phyloP scores from a whole-genome alignment of 106 monocot genomes.

The Phalaenopsis aphrodite region DNA sequence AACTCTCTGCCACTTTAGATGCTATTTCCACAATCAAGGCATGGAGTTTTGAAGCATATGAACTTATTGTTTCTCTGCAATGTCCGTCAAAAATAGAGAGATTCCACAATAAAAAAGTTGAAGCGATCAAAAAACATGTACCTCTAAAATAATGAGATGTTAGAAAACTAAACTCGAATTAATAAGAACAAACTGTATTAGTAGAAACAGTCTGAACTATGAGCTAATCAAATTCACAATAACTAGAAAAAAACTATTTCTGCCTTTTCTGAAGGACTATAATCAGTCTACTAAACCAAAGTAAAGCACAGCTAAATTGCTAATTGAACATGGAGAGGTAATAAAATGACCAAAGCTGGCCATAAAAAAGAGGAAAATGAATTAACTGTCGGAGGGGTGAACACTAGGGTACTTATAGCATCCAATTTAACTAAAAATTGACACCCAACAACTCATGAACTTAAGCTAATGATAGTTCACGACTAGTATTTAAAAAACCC shows the following conservation, averaged over 20 bases:
- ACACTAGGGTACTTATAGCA: too few relatives aligned
- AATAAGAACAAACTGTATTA: neutral
- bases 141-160: neutral
- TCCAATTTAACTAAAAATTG: too few relatives aligned
- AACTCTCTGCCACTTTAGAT: constrained; percentile 34
- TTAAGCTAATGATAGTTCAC: neutral
- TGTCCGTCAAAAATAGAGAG: neutral
- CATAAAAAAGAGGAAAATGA: too few relatives aligned
- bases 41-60: constrained; percentile 37
- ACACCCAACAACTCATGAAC: neutral
- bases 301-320: neutral
- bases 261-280: neutral
- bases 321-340: neutral
- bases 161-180: neutral
- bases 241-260: neutral
- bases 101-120: neutral
- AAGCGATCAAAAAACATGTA: neutral
- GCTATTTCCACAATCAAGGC: constrained; percentile 27
- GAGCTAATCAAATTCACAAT: neutral
- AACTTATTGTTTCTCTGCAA: constrained; percentile 32
- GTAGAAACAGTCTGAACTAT: neutral
- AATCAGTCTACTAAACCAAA: neutral
- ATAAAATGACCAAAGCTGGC: too few relatives aligned
- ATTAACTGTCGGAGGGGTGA: too few relatives aligned
- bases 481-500: too few relatives aligned